Evolutionary conservation across 228 moss, liverwort and hornwort genomes (phyloP).

Genomic region (Sphagnum magellanicum): DNA sequence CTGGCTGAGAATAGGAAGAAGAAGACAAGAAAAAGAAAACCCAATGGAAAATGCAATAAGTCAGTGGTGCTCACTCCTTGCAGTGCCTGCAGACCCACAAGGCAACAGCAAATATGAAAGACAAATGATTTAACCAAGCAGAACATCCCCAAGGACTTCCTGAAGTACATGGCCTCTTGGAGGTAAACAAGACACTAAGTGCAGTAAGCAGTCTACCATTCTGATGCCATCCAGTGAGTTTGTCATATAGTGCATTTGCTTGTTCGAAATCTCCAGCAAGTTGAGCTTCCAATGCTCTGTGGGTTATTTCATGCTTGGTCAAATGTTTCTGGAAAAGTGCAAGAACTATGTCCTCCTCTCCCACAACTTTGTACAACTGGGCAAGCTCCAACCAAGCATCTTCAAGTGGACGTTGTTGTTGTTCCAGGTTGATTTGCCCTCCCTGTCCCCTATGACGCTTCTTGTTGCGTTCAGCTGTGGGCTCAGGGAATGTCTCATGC

Average conservation of each 20-base stretch:
- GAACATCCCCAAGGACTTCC: too few species aligned
- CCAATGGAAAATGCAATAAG: too few species aligned
- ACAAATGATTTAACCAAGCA: too few species aligned
- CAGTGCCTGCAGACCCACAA: background rate
- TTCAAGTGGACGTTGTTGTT: constrained; percentile 37
- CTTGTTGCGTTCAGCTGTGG: constrained; percentile 21
- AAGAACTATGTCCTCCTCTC: constrained; percentile 85
- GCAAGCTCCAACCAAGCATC: constrained; percentile 91
- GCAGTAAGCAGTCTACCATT: constrained; percentile 9
- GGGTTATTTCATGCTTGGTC: constrained; percentile 55
- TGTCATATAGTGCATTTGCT: constrained; percentile 63
- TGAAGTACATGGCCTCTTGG: too few species aligned
- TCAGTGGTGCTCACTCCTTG: too few species aligned
- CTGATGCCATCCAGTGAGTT: constrained; percentile 27
- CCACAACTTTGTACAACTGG: constrained; percentile 66
- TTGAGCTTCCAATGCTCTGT: constrained; percentile 71
- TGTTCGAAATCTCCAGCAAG: constrained; percentile 55
- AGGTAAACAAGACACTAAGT: too few species aligned
- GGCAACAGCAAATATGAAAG: too few species aligned
- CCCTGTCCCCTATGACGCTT: constrained; percentile 76
- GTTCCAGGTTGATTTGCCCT: constrained; percentile 37
- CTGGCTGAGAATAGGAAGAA: too few species aligned
- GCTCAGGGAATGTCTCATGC: constrained; percentile 38
- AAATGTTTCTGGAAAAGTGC: constrained; percentile 57
- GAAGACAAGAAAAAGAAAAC: too few species aligned